Percentiles rank a stretch among this genome's conserved stretches.
phyloP scores from a whole-genome alignment of 768 basidiomycete genomes.

The Chalciporus piperatus region DNA sequence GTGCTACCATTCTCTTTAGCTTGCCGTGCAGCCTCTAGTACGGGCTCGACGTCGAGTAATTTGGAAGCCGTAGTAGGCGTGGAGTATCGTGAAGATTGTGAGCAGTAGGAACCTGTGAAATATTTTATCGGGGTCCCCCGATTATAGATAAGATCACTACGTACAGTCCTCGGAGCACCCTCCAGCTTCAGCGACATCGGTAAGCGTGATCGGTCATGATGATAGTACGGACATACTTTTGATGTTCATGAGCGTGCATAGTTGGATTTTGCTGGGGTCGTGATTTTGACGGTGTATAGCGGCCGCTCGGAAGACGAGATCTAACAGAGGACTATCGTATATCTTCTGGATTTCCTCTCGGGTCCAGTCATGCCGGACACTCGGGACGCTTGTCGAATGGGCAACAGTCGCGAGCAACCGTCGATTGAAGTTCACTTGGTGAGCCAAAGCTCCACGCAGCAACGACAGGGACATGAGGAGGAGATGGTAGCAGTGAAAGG shows the following conservation, averaged over 20 bases:
- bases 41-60: constrained; percentile 86
- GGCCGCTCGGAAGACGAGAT: constrained; percentile 86
- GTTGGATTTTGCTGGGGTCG: constrained; percentile 86
- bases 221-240: constrained; percentile 61
- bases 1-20: constrained; percentile 97
- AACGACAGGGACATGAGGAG: constrained; percentile 12
- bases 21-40: constrained; percentile 86
- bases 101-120: constrained; percentile 86
- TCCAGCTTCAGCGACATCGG: constrained; percentile 55
- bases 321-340: constrained; percentile 83
- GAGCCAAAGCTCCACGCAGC: constrained; percentile 6
- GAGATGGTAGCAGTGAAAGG: background rate
- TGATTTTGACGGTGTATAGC: constrained; percentile 82
- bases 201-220: constrained; percentile 10
- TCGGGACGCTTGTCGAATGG: constrained; percentile 2
- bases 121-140: background rate
- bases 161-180: constrained; percentile 95
- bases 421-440: constrained; percentile 22
- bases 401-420: constrained; percentile 63
- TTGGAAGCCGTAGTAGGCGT: constrained; percentile 87
- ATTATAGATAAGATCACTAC: constrained; percentile 23
- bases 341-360: constrained; percentile 80
- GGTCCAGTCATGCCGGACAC: constrained; percentile 64
- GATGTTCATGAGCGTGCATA: constrained; percentile 98
- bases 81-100: constrained; percentile 91